Evolutionary conservation across 345 rosid genomes (phyloP).

Genomic region (Nasturtium officinale): DNA sequence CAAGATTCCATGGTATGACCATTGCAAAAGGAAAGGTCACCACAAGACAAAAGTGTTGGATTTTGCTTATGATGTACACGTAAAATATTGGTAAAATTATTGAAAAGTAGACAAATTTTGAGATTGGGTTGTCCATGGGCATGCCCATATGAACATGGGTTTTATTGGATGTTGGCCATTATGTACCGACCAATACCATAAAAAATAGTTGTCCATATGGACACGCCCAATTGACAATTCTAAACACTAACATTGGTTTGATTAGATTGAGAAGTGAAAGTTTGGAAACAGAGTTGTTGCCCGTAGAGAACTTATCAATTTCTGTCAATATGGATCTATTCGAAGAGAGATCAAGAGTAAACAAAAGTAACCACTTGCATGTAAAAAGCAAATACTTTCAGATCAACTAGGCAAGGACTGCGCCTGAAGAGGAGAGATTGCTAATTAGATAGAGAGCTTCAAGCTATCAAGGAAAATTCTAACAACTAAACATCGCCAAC

Average conservation of each 20-base stretch:
- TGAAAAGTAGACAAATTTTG: too few species aligned
- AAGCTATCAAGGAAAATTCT: slow-evolving; percentile 11
- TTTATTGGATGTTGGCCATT: too few species aligned
- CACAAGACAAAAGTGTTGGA: too few species aligned
- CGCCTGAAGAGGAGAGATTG: neutral
- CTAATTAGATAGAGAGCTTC: slow-evolving; percentile 16
- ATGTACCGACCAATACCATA: too few species aligned
- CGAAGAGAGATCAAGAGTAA: slow-evolving; percentile 10
- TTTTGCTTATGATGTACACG: too few species aligned
- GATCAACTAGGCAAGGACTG: slow-evolving; percentile 12
- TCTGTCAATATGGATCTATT: neutral
- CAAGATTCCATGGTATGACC: too few species aligned
- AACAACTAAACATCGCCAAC: neutral
- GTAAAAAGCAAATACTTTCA: neutral
- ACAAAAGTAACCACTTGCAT: neutral
- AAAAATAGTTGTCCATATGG: too few species aligned
- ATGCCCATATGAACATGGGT: too few species aligned
- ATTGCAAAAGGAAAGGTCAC: too few species aligned
- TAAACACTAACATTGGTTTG: neutral
- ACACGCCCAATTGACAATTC: too few species aligned
- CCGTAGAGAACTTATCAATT: neutral
- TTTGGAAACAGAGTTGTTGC: neutral
- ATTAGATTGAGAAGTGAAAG: neutral
- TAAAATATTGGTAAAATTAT: too few species aligned
- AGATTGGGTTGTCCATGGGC: too few species aligned